phyloP scores from a whole-genome alignment of 108 stramenopile genomes.

The Cyclotella choctawhatcheeana region DNA sequence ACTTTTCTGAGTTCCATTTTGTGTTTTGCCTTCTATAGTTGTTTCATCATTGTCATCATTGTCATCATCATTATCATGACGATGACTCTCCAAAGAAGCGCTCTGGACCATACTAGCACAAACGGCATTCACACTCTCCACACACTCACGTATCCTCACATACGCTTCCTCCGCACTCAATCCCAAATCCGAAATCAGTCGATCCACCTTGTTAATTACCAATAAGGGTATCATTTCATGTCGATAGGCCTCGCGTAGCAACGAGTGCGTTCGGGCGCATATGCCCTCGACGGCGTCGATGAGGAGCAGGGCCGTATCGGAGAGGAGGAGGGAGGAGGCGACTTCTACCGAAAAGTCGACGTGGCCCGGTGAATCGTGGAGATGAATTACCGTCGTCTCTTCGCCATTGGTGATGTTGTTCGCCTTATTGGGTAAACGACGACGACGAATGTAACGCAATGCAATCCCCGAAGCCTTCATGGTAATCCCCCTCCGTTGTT shows the following conservation, averaged over 20 bases:
- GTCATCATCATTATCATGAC: too few relatives aligned
- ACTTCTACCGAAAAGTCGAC: slow-evolving; percentile 97
- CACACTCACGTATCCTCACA: slow-evolving; percentile 81
- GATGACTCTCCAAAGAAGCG: slow-evolving; percentile 50
- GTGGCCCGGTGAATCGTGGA: slow-evolving; percentile 98
- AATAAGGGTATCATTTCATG: slow-evolving; percentile 91
- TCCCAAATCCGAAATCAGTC: slow-evolving; percentile 79
- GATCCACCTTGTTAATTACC: slow-evolving; percentile 95
- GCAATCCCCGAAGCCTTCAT: slow-evolving; percentile 95
- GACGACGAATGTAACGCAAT: slow-evolving; percentile 73
- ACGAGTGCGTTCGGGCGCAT: slow-evolving; percentile 95
- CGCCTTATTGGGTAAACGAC: too few relatives aligned
- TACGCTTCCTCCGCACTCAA: slow-evolving; percentile 90
- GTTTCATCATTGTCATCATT: slow-evolving; percentile 27
- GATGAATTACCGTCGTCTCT: slow-evolving; percentile 82
- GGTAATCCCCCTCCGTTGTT: slow-evolving; percentile 98
- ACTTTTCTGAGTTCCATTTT: background rate
- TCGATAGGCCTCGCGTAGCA: slow-evolving; percentile 90
- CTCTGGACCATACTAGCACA: slow-evolving; percentile 69
- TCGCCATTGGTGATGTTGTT: slow-evolving; percentile 8
- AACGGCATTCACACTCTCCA: slow-evolving; percentile 96
- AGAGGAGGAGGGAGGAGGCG: slow-evolving; percentile 89
- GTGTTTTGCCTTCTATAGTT: background rate
- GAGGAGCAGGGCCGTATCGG: slow-evolving; percentile 94
- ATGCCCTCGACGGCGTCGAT: slow-evolving; percentile 97